Conservation (phyloP, 345 rosid genomes). For the Pseudoturritis turrita region DNA sequence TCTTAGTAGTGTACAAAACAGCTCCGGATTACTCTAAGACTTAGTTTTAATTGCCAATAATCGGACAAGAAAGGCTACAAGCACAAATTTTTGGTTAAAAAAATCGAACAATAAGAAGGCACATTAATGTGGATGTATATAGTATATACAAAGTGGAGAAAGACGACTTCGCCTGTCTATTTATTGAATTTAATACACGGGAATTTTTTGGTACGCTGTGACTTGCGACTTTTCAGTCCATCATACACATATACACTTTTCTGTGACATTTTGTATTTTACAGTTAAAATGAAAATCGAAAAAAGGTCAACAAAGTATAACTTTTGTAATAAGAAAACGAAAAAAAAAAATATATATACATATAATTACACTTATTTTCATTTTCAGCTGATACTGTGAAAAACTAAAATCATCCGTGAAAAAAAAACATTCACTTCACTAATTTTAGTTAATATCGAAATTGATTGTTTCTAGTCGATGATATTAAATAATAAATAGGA, state of each 20-base stretch:
- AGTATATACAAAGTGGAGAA: background rate
- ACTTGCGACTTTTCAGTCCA: constrained; percentile 13
- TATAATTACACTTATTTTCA: background rate
- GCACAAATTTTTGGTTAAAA: background rate
- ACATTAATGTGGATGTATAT: background rate
- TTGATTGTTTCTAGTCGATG: background rate
- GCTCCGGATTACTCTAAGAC: too few species aligned
- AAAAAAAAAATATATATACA: too few species aligned
- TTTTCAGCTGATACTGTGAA: background rate
- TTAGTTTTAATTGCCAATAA: too few species aligned
- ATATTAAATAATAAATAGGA: background rate
- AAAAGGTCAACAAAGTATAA: background rate
- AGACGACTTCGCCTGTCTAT: background rate
- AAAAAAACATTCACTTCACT: too few species aligned
- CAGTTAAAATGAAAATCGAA: background rate
- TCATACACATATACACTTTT: background rate
- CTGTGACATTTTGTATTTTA: background rate
- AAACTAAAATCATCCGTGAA: background rate
- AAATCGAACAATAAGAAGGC: background rate
- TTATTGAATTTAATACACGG: background rate
- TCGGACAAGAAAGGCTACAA: background rate
- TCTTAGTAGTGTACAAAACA: too few species aligned
- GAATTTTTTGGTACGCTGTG: constrained; percentile 2
- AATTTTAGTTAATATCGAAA: background rate
- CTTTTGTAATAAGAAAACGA: background rate